Percentiles rank a stretch among this genome's conserved stretches.
Evolutionary conservation across 2,329 filamentous ascomycete genomes (phyloP).

Genomic region (Aspergillus bombycis): DNA sequence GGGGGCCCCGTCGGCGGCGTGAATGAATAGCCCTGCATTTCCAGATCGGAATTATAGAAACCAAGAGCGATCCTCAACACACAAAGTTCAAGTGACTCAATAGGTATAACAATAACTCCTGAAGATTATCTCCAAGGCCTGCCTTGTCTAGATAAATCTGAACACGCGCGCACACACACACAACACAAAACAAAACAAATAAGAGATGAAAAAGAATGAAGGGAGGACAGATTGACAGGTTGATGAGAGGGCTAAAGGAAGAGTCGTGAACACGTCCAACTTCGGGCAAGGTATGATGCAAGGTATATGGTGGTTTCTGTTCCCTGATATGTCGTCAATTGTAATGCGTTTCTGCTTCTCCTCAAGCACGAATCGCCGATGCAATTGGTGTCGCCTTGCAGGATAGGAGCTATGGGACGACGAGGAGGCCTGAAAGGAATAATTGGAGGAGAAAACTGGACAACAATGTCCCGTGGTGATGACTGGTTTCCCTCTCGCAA

Average conservation of each 20-base stretch:
- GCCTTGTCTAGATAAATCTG: conserved; percentile 21
- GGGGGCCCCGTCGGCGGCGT: conserved; percentile 66
- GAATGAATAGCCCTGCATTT: conserved; percentile 76
- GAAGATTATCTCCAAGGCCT: conserved; percentile 35
- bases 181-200: background rate
- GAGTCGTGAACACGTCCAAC: background rate
- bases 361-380: background rate
- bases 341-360: background rate
- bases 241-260: background rate
- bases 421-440: background rate
- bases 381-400: background rate
- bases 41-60: conserved; percentile 42
- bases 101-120: conserved; percentile 19
- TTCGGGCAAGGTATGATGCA: background rate
- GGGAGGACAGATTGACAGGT: background rate
- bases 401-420: no score
- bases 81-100: conserved; percentile 49
- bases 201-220: background rate
- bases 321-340: background rate
- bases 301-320: background rate
- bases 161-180: background rate
- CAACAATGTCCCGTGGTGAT: background rate
- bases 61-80: conserved; percentile 67
- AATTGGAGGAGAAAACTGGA: background rate
- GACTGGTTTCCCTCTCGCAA: background rate